Conservation (phyloP, 108 stramenopile genomes). For the Skeletonema costatum region DNA sequence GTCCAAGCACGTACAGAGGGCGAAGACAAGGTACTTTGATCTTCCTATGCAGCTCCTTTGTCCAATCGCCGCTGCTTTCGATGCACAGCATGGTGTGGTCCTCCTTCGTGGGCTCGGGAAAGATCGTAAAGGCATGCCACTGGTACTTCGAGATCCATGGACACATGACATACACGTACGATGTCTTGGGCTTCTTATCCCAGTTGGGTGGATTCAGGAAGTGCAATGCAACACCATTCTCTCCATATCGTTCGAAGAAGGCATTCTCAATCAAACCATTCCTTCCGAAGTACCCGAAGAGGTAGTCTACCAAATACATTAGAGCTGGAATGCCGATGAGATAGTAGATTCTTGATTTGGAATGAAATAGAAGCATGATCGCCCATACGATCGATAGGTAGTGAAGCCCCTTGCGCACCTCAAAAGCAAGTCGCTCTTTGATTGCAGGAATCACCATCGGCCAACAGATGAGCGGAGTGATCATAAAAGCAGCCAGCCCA, state of each 20-base stretch:
- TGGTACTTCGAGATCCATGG: constrained; percentile 16
- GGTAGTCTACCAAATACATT: too few relatives aligned
- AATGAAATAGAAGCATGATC: background rate
- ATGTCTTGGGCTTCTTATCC: background rate
- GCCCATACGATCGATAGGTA: background rate
- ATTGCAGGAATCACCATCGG: background rate
- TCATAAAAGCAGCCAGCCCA: background rate
- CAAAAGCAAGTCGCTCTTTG: background rate
- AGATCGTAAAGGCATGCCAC: constrained; percentile 26
- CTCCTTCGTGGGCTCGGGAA: constrained; percentile 9
- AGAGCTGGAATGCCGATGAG: background rate
- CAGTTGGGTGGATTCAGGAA: background rate
- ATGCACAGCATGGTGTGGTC: constrained; percentile 13
- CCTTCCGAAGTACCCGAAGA: too few relatives aligned
- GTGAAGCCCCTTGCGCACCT: background rate
- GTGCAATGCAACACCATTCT: background rate
- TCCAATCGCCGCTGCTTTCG: constrained; percentile 10
- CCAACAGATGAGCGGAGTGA: background rate
- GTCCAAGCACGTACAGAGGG: constrained; percentile 1
- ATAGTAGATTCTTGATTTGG: background rate
- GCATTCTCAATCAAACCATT: too few relatives aligned
- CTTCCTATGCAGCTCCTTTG: background rate
- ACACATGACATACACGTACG: constrained; percentile 26
- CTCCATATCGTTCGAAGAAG: too few relatives aligned
- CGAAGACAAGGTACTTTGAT: background rate